Evolutionary conservation across 805 yeast genomes (phyloP), one percentile per base, ranked within the genome.

Genomic region (Isabelozyma pseudorhagii): DNA sequence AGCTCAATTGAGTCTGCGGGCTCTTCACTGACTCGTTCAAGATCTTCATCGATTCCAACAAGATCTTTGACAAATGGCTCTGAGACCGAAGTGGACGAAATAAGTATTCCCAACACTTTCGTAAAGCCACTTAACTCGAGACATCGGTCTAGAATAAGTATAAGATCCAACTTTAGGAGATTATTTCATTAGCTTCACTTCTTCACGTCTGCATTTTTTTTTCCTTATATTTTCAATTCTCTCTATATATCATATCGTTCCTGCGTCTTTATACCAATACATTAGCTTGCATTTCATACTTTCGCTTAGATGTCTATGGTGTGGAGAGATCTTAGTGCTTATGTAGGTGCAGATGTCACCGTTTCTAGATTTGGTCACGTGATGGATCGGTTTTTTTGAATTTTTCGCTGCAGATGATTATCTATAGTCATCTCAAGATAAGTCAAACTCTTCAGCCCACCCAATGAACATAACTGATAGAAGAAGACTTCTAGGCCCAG

Each of bases 401-500:
- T 31, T 31, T 31, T 31, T 31, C 36, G n/a, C n/a, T 31, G 5
- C 10, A 5, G 36, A 8, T 9, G 8, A 31, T 2, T 5, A 13
- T 13, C 36, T 31, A 31, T 31, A 21, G n/a, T 31, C 36, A 31
- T 31, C 36, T 31, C 36, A 31, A 10, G 36, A 31, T 31, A 21
- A 21, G 25, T 2, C 36, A 31, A 29, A 13, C 10, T 10, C 36
- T 31, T 31, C 40, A 6, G 13, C 38, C 18, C 14, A 14, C 40
- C 11, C 5, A 13, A 75, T 73, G 77, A 70, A 65, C 47, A 56
- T 73, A 27, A 66, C 69, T 41, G 97, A 93, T 63, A 81, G 97
- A 75, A 82, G 96, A 76, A 79, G 97, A 64, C 75, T 91, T n/a
- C 61, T 87, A 31, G 97, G 97, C 0, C 97, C 97, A 0, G 62